These are phyloP conservation scores for Euclidium syriacum DNA, from an alignment of 345 rosid genomes.

Conservation along the genomic window DNA sequence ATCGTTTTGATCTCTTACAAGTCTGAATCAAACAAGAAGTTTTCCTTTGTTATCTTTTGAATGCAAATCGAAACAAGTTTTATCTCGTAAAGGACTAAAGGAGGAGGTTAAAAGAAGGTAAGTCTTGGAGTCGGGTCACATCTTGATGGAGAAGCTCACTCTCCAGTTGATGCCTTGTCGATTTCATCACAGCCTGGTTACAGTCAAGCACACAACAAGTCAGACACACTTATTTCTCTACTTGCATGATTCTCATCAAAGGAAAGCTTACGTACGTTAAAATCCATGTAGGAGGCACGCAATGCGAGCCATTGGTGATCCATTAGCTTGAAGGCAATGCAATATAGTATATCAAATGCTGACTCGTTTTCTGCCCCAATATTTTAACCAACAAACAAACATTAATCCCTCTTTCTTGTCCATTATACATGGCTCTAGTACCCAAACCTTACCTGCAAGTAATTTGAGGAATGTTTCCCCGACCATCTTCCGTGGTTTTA, in stretches of 20 bases:
- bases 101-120: slow-evolving; percentile 37
- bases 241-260: too few relatives aligned
- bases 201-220: too few relatives aligned
- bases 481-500: slow-evolving; percentile 63
- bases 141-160: slow-evolving; percentile 39
- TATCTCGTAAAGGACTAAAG: too few relatives aligned
- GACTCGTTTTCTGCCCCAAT: slow-evolving; percentile 64
- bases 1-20: too few relatives aligned
- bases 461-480: slow-evolving; percentile 76
- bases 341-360: slow-evolving; percentile 79
- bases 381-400: background rate
- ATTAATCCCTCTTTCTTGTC: too few relatives aligned
- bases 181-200: slow-evolving; percentile 45
- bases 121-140: slow-evolving; percentile 30
- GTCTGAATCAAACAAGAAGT: too few relatives aligned
- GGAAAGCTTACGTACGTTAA: slow-evolving; percentile 58
- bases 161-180: slow-evolving; percentile 41
- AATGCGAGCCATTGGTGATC: slow-evolving; percentile 80
- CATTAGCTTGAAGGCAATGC: slow-evolving; percentile 89
- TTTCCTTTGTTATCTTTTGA: too few relatives aligned
- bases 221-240: too few relatives aligned
- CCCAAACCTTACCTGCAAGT: slow-evolving; percentile 46
- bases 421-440: too few relatives aligned
- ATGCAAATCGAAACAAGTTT: too few relatives aligned
- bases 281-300: slow-evolving; percentile 92